These are phyloP conservation scores for Taphrina flavorubra DNA, from an alignment of 1,139 yeast genomes.

Conservation along the genomic window DNA sequence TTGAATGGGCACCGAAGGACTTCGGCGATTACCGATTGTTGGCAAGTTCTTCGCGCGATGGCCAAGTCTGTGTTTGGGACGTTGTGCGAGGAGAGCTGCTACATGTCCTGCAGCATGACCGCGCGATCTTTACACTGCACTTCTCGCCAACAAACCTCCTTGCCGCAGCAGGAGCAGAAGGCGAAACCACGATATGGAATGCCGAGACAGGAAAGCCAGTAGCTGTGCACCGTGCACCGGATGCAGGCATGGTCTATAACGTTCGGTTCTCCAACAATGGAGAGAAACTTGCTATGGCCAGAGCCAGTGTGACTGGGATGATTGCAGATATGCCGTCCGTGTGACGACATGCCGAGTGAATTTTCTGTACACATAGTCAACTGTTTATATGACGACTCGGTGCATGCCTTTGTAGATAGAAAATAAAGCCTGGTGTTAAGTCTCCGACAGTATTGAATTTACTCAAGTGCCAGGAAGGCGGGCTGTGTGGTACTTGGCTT, in stretches of 20 bases:
- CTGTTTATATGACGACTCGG: not conserved
- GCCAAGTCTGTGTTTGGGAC: conserved; percentile 40
- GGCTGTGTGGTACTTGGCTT: not conserved
- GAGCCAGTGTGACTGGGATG: conserved; percentile 2
- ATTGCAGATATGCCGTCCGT: not conserved
- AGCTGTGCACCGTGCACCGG: conserved; percentile 14
- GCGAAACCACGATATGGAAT: conserved; percentile 42
- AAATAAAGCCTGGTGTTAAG: too few species aligned
- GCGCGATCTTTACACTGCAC: conserved; percentile 33
- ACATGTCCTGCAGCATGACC: conserved; percentile 39
- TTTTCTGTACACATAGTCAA: not conserved
- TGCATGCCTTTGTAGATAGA: not conserved
- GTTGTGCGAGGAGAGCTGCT: conserved; percentile 38
- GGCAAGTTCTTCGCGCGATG: conserved; percentile 37
- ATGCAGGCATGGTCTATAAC: conserved; percentile 20
- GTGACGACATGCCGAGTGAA: not conserved
- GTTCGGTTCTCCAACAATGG: conserved; percentile 30
- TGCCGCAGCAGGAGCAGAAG: conserved; percentile 41
- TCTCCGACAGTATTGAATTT: not conserved
- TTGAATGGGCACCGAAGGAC: conserved; percentile 36
- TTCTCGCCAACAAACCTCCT: conserved; percentile 33
- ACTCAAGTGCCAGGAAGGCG: not conserved
- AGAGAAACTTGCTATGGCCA: conserved; percentile 20
- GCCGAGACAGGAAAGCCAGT: conserved; percentile 33
- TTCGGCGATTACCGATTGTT: conserved; percentile 29